A percentile compares a stretch with the other conserved stretches of the same genome.
These are phyloP conservation scores for Gastrolobium bilobum DNA, from an alignment of 306 rosid species.

Conservation along the genomic window DNA sequence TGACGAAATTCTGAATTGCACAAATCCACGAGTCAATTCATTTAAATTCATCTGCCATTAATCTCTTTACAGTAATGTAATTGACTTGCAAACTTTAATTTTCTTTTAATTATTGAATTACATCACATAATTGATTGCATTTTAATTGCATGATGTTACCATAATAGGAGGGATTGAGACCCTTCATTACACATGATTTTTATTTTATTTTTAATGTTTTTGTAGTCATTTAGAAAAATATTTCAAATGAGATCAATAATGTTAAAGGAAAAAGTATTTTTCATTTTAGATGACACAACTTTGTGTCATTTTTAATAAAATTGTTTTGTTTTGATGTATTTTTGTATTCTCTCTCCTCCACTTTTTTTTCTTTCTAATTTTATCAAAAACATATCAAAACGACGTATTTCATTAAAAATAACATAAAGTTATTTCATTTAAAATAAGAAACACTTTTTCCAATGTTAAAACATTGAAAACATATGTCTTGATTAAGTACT, in stretches of 20 bases:
- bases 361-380: too few relatives aligned
- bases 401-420: too few relatives aligned
- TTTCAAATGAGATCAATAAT: too few relatives aligned
- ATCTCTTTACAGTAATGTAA: neutral
- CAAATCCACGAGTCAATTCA: neutral
- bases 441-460: too few relatives aligned
- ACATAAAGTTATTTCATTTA: too few relatives aligned
- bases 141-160: constrained; percentile 31
- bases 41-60: neutral
- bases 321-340: too few relatives aligned
- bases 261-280: too few relatives aligned
- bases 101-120: neutral
- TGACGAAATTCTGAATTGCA: neutral
- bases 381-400: too few relatives aligned
- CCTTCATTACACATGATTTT: neutral
- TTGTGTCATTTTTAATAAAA: too few relatives aligned
- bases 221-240: neutral
- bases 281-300: too few relatives aligned
- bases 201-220: neutral
- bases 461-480: neutral
- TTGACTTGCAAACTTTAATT: neutral
- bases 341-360: too few relatives aligned
- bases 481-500: neutral
- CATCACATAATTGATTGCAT: constrained; percentile 2
- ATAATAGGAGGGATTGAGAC: neutral